These are phyloP conservation scores for Hemileccinum impolitum DNA, from an alignment of 768 basidiomycete genomes.

Conservation along the genomic window DNA sequence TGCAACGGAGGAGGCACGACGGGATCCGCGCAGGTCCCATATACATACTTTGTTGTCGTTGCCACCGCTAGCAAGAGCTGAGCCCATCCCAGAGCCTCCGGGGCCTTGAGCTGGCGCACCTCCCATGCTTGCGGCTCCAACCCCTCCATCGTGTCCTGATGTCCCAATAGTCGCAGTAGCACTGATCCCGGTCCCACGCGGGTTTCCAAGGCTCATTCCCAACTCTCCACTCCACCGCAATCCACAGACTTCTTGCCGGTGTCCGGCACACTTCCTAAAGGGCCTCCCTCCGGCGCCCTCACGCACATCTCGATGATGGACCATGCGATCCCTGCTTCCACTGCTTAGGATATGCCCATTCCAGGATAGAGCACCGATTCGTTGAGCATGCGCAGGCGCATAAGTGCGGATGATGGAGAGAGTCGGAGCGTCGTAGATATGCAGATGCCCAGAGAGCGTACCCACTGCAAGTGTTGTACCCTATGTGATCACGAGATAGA, in stretches of 20 bases:
- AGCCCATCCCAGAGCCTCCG: slow-evolving; percentile 35
- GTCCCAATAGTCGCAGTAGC: background rate
- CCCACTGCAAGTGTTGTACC: slow-evolving; percentile 92
- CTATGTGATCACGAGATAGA: slow-evolving; percentile 31
- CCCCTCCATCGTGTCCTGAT: slow-evolving; percentile 29
- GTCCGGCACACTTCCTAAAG: slow-evolving; percentile 68
- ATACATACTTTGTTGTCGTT: slow-evolving; percentile 99
- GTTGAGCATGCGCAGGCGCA: slow-evolving; percentile 76
- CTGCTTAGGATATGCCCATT: slow-evolving; percentile 84
- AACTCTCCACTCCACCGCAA: slow-evolving; percentile 73
- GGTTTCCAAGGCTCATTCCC: slow-evolving; percentile 25
- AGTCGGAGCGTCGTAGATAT: slow-evolving; percentile 89
- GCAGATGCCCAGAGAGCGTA: slow-evolving; percentile 82
- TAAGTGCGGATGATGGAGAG: slow-evolving; percentile 78
- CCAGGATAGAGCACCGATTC: slow-evolving; percentile 95
- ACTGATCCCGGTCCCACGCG: slow-evolving; percentile 15
- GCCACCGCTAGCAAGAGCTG: slow-evolving; percentile 85
- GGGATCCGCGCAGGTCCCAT: slow-evolving; percentile 82
- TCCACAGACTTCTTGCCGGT: slow-evolving; percentile 94
- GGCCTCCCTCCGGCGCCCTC: slow-evolving; percentile 56
- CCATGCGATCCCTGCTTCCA: slow-evolving; percentile 86
- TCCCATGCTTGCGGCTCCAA: slow-evolving; percentile 18
- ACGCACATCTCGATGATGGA: slow-evolving; percentile 91
- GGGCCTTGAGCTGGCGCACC: slow-evolving; percentile 27
- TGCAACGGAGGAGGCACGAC: slow-evolving; percentile 30